Base-by-base conservation (phyloP, 2,329 filamentous ascomycete species). In the Dothiorella sarmentorum region DNA sequence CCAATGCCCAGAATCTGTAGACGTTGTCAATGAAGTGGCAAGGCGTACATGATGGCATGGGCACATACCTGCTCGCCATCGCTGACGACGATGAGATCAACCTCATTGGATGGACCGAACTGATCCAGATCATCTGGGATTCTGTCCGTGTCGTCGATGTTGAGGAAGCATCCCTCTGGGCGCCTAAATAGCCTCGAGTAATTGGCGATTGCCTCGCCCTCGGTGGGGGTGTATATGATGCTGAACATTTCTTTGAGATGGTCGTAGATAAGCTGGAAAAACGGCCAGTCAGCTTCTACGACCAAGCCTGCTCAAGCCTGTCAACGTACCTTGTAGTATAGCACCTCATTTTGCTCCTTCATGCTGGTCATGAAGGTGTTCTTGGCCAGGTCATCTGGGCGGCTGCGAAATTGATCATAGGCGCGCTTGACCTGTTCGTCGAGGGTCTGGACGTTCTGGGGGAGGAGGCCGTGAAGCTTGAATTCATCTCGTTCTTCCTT, bases 181-280 rank as follows among this genome's bases (percentile, higher is more conserved):
- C 83, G 79, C 10, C 91, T 78, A 67, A 96, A 96, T 0, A 94
- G 71, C 0, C 86, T 77, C 0, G 90, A 94, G 68, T 90, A 96
- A 63, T 92, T 89, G 64, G 90, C 84, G 52, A 96, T 96, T 0
- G 91, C 91, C 38, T 95, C 90, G 7, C 89, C 90, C 73, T 96
- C 91, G 0, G 91, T 96, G 0, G 91, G 91, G 0, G 91, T 96
- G 68, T 96, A 96, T 26, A 96, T 89, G n/a, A 96, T 78, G 38
- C 87, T 85, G 68, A 95, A 92, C 89, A 96, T 94, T 68, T 96
- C 90, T 63, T 89, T 86, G 18, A 96, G 75, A 66, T 96, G 87
- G 4, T 89, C 84, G 69, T 89, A 82, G 7, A 94, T 79, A 9
- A 95, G 80, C 82, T 90, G 61, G 9, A 49, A 3, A n/a, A 26